A percentile compares a stretch with the other conserved stretches of the same genome.
phyloP scores from a whole-genome alignment of 192 early-diverging fungal species.

The Chytriomyces sp. region DNA sequence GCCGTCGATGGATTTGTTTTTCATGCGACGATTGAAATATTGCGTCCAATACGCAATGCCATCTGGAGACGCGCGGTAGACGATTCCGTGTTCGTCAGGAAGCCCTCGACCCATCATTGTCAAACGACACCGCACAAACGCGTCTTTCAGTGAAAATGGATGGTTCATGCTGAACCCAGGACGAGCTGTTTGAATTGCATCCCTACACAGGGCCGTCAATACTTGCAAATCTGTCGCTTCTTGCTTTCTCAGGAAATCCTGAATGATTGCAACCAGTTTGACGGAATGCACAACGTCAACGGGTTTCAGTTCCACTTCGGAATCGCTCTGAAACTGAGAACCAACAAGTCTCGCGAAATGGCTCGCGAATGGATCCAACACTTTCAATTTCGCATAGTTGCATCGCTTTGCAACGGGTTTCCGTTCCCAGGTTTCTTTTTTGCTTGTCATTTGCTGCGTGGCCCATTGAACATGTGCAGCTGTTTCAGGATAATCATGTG shows the following conservation, averaged over 20 bases:
- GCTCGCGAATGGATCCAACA: constrained; percentile 73
- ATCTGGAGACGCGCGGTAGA: constrained; percentile 57
- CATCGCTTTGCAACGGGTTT: constrained; percentile 80
- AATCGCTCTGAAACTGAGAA: constrained; percentile 41
- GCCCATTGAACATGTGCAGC: constrained; percentile 64
- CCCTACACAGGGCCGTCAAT: background rate
- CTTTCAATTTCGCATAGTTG: constrained; percentile 76
- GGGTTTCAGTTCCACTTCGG: constrained; percentile 4
- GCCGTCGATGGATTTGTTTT: constrained; percentile 39
- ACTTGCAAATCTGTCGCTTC: background rate
- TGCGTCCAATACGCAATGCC: constrained; percentile 53
- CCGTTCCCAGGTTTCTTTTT: constrained; percentile 60
- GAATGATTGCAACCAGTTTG: background rate
- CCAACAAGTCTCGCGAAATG: constrained; percentile 55
- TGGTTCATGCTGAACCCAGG: constrained; percentile 11
- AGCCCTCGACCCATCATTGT: constrained; percentile 57
- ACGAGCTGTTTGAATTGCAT: constrained; percentile 1
- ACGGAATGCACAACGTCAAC: constrained; percentile 13
- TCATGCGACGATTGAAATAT: constrained; percentile 24
- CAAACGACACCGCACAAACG: constrained; percentile 60
- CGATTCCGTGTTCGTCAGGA: constrained; percentile 55
- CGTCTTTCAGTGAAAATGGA: constrained; percentile 34
- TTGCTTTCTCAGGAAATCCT: background rate
- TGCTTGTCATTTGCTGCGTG: constrained; percentile 43
- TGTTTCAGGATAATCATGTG: constrained; percentile 84